phyloP scores from a whole-genome alignment of 345 rosid species.

The Gossypium ekmanianum region DNA sequence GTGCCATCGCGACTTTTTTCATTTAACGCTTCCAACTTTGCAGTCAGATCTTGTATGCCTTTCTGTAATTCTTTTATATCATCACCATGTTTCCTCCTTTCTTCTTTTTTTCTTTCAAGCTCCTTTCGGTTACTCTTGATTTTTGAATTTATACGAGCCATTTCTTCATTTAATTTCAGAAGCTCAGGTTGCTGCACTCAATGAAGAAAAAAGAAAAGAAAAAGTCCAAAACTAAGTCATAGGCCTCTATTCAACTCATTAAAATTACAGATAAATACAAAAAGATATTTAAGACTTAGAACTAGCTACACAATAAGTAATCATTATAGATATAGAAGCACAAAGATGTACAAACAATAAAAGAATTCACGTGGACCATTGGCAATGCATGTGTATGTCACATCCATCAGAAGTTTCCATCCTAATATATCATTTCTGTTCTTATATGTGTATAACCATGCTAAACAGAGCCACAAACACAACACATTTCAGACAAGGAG shows the following conservation, averaged over 20 bases:
- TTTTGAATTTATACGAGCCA: conserved; percentile 75
- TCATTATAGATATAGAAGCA: background rate
- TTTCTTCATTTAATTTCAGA: conserved; percentile 81
- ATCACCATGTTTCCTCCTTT: conserved; percentile 62
- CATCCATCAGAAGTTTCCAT: background rate
- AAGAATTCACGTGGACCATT: background rate
- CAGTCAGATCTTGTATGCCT: conserved; percentile 66
- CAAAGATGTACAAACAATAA: background rate
- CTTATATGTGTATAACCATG: background rate
- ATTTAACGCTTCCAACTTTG: conserved; percentile 60
- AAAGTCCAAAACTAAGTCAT: conserved; percentile 9
- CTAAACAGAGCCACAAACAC: background rate
- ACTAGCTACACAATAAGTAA: background rate
- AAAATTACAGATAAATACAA: conserved; percentile 9
- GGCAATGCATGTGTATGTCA: background rate
- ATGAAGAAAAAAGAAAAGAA: conserved; percentile 9
- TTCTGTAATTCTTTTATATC: conserved; percentile 63
- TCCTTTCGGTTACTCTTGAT: conserved; percentile 79
- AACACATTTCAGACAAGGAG: background rate
- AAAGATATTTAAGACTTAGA: conserved; percentile 7
- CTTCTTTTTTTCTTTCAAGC: conserved; percentile 65
- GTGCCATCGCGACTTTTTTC: conserved; percentile 77
- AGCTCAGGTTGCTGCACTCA: conserved; percentile 80
- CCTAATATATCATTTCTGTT: background rate
- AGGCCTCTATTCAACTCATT: conserved; percentile 5